phyloP scores from a whole-genome alignment of 148 eudicot species.

The Vaccinium darrowii region DNA sequence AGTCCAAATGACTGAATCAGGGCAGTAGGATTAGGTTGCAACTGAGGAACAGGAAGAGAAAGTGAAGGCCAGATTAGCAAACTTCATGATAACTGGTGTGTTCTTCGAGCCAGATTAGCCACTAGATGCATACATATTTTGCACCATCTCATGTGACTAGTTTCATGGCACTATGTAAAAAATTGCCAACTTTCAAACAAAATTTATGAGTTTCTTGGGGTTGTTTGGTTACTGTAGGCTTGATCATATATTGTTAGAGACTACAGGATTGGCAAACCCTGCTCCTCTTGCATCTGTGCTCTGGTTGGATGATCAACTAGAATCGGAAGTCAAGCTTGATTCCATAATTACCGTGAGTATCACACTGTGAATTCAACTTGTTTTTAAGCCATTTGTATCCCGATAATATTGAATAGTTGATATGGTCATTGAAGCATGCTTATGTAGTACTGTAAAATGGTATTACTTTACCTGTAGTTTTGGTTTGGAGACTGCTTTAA shows the following conservation, averaged over 20 bases:
- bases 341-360: conserved; percentile 84
- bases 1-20: not conserved
- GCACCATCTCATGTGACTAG: not conserved
- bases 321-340: conserved; percentile 84
- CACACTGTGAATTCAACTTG: conserved; percentile 1
- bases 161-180: not conserved
- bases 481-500: not conserved
- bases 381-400: not conserved
- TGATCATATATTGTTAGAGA: conserved; percentile 95
- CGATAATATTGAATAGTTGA: not conserved
- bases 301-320: conserved; percentile 98
- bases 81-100: not conserved
- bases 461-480: not conserved
- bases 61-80: not conserved
- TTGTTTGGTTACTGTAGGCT: conserved; percentile 49
- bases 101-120: not conserved
- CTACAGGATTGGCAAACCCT: conserved; percentile 96
- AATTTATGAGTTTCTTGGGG: not conserved
- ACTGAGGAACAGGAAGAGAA: not conserved
- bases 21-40: not conserved
- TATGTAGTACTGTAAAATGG: not conserved
- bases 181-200: not conserved
- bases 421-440: not conserved
- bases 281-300: conserved; percentile 98
- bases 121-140: not conserved